Percentiles rank a stretch among this genome's conserved stretches.
phyloP scores from a whole-genome alignment of 1,284 basidiomycete species.

The Sporisorium exsertum region DNA sequence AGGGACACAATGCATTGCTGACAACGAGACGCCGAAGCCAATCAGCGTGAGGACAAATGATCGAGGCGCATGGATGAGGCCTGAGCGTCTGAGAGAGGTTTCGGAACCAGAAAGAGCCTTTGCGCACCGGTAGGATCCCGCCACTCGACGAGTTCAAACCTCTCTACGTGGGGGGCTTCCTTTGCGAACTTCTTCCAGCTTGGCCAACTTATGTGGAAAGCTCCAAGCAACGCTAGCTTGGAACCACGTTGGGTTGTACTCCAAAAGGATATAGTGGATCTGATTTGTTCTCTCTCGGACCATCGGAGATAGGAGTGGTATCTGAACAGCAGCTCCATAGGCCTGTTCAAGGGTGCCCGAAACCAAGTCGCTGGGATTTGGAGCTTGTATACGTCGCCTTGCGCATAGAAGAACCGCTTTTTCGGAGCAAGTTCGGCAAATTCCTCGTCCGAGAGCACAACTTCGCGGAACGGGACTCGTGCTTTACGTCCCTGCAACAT shows the following conservation, averaged over 20 bases:
- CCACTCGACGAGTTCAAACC: background rate
- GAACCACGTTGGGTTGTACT: background rate
- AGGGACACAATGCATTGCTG: background rate
- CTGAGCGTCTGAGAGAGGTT: background rate
- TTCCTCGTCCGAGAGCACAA: background rate
- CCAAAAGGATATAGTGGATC: background rate
- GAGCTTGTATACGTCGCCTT: background rate
- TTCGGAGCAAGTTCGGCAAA: background rate
- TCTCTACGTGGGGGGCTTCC: background rate
- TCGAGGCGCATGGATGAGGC: background rate
- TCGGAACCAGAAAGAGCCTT: background rate
- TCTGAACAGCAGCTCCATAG: background rate
- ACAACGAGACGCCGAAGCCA: background rate
- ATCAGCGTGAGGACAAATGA: background rate
- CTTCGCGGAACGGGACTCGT: background rate
- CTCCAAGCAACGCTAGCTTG: background rate
- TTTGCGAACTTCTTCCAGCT: background rate
- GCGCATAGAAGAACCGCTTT: background rate
- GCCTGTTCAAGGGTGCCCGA: background rate
- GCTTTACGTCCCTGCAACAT: background rate
- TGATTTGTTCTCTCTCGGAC: background rate
- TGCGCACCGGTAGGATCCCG: background rate
- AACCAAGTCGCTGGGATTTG: background rate
- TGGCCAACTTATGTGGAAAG: background rate
- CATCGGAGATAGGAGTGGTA: background rate